Conservation (phyloP, 192 early-diverging fungal species). For the Linnemannia zychae region DNA sequence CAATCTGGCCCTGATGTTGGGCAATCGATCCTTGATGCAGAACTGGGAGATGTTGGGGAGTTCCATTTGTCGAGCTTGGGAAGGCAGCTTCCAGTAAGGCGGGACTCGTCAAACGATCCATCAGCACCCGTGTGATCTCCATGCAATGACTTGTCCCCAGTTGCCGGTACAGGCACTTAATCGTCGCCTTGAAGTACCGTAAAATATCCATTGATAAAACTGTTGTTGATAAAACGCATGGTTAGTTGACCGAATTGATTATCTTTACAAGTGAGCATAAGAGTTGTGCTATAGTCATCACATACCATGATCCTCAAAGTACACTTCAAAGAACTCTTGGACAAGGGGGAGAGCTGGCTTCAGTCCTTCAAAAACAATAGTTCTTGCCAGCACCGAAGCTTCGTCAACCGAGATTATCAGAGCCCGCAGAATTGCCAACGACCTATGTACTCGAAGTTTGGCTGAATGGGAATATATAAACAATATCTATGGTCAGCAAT, state of each 20-base stretch:
- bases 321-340: slow-evolving; percentile 48
- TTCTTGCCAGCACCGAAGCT: slow-evolving; percentile 14
- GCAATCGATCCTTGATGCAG: slow-evolving; percentile 33
- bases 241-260: neutral
- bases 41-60: neutral
- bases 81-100: slow-evolving; percentile 26
- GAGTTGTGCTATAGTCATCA: neutral
- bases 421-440: slow-evolving; percentile 18
- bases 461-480: neutral
- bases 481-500: no score
- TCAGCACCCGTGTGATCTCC: slow-evolving; percentile 37
- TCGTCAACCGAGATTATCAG: slow-evolving; percentile 31
- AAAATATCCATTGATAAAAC: slow-evolving; percentile 43
- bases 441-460: slow-evolving; percentile 42
- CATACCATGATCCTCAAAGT: slow-evolving; percentile 50
- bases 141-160: slow-evolving; percentile 30
- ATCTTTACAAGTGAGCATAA: neutral
- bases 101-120: slow-evolving; percentile 31
- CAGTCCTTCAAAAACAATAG: slow-evolving; percentile 39
- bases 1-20: slow-evolving; percentile 19
- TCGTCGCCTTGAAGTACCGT: slow-evolving; percentile 22
- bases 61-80: slow-evolving; percentile 1
- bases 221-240: neutral
- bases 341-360: slow-evolving; percentile 29
- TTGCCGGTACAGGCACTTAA: slow-evolving; percentile 31